Evolutionary conservation across 1,284 basidiomycete species (phyloP), one percentile per base, ranked within the genome.

Genomic region (Apiotrichum sp.): DNA sequence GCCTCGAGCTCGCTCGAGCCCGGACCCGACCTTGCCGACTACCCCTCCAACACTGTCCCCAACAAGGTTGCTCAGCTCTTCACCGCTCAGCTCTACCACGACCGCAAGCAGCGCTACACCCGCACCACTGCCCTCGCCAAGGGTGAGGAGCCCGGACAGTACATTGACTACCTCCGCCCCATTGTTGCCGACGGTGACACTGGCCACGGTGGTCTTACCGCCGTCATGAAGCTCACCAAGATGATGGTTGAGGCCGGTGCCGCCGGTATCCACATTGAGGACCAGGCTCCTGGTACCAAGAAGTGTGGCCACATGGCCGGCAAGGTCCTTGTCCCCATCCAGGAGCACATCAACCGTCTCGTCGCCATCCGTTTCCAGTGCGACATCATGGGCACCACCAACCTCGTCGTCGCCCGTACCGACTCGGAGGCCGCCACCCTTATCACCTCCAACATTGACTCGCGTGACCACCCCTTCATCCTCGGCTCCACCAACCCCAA

Each of bases 141-240:
- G 47, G 81, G 83, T 61, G 79, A 86, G 52, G 80, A 80, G 40
- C 58, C 60, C 38, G 71, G 72, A 9, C 63, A 70, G 8, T 62
- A 71, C 65, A 79, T 91, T 52, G 93, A 97, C 74, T 97, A 96
- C 74, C 78, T 97, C 52, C 81, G 90, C 48, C 93, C 93, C 31
- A 93, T 97, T 64, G 87, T 97, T 61, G 93, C 93, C 10, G 93
- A 96, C 73, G 92, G 86, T 43, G 93, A 95, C 78, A 93, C 92
- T 47, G 91, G 73, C 46, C 73, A 75, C 59, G 73, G 66, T 55
- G 89, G 89, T 57, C 81, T 91, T 7, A 96, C 93, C 33, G 86
- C 93, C 39, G 91, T 98, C 50, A 93, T 98, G 89, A 98, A 97
- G 79, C 81, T 87, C 61, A 83, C 86, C 58, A 88, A 88, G 78